Base-by-base conservation (phyloP, 116 monocot species). In the Cymodocea nodosa region DNA sequence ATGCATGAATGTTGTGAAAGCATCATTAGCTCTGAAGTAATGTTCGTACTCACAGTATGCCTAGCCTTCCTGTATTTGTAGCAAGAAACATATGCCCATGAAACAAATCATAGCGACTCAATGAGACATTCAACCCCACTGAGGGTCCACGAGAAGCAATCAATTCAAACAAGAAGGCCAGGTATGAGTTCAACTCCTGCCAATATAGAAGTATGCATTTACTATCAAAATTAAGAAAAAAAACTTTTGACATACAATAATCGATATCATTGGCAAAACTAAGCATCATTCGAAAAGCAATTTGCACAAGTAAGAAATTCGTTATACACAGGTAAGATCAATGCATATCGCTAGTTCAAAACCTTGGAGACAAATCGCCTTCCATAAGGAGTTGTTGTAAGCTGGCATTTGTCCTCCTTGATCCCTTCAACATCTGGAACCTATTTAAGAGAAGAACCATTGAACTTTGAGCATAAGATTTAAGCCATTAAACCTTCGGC, bases 31-130 rank as follows among this genome's bases (percentile, higher is more conserved):
- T 60, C 35, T 6, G 12, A 18, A 1, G 37, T 60, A 35, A 62
- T 39, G 39, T 54, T 53, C 11, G 35, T 34, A 83, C 95, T 87
- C 70, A 97, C 97, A 97, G 66, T 69, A 97, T 88, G 34, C 97
- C 91, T 52, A 97, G 83, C 37, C 97, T 79, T 76, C 91, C 84
- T 23, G 85, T 70, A 56, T 71, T 60, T 53, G 76, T 52, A 20
- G 87, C 91, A 13, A 97, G 74, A 78, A 97, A 97, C 22, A 97
- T 69, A 74, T 97, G 97, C 51, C 97, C 97, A 77, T 97, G 97
- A 59, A 97, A 97, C 60, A 97, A 77, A 71, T 97, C 91, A 68
- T 88, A 97, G 6, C 97, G 91, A 70, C 62, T 86, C 30, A 97
- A 80, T 3, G 81, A 81, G 23, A 84, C 74, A 63, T 97, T 88